phyloP scores from a whole-genome alignment of 2,329 filamentous ascomycete species.

The Fusarium annulatum region DNA sequence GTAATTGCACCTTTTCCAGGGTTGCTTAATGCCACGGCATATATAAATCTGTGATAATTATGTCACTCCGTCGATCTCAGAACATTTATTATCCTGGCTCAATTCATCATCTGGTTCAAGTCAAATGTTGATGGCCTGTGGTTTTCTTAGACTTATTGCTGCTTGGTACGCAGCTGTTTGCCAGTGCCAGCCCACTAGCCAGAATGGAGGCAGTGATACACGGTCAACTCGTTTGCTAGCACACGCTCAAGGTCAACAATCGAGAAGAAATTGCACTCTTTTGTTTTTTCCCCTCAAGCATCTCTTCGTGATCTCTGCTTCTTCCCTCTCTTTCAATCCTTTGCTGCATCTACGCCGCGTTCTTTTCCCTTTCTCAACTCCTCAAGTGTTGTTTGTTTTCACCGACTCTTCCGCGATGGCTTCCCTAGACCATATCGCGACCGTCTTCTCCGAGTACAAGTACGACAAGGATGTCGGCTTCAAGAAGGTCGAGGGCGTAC shows the following conservation, averaged over 20 bases:
- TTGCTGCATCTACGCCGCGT: too few species aligned
- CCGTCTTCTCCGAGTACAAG: accelerated
- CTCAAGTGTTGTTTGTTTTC: accelerated
- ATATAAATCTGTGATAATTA: neutral
- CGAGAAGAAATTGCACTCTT: accelerated
- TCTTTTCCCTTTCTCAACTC: neutral
- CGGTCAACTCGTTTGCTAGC: neutral
- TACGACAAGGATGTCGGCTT: neutral
- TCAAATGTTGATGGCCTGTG: accelerated
- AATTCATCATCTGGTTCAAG: accelerated
- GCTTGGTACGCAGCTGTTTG: accelerated
- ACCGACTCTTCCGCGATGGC: accelerated
- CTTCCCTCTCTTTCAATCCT: accelerated
- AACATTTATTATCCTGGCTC: accelerated
- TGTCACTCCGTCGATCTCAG: accelerated
- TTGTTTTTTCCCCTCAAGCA: too few species aligned
- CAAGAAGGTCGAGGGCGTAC: neutral
- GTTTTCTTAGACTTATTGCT: accelerated
- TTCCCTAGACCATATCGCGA: accelerated
- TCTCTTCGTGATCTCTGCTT: neutral
- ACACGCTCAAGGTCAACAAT: too few species aligned
- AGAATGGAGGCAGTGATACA: accelerated
- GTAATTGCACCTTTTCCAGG: too few species aligned
- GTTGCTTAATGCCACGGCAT: neutral
- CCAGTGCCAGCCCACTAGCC: neutral